A percentile compares a stretch with the other conserved stretches of the same genome.
phyloP scores from a whole-genome alignment of 2,329 filamentous ascomycete genomes.

The Aspergillus melleus region DNA sequence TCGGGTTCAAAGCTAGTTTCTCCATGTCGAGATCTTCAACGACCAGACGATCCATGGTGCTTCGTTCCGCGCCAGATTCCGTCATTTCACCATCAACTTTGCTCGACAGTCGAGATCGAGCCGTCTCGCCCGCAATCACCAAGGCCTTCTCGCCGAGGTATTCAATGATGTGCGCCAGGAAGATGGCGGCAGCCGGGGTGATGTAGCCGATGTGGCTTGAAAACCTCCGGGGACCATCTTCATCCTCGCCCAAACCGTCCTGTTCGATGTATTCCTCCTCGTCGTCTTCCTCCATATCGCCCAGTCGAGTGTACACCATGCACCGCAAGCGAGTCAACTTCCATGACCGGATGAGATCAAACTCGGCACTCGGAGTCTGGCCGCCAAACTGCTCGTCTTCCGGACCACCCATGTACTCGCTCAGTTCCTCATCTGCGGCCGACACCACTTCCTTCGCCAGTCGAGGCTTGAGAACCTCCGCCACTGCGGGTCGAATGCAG shows the following conservation, averaged over 20 bases:
- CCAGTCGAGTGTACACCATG: constrained; percentile 97
- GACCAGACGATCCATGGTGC: constrained; percentile 64
- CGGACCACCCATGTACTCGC: constrained; percentile 78
- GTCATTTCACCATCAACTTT: constrained; percentile 54
- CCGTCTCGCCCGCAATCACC: constrained; percentile 81
- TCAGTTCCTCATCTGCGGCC: constrained; percentile 81
- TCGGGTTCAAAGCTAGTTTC: constrained; percentile 84
- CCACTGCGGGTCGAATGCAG: constrained; percentile 76
- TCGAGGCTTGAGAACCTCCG: constrained; percentile 83
- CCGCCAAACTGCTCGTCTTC: constrained; percentile 71
- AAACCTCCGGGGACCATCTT: constrained; percentile 58
- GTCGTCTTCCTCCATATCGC: constrained; percentile 96
- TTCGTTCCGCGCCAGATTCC: constrained; percentile 41
- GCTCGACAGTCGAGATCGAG: constrained; percentile 49
- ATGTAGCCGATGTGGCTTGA: constrained; percentile 63
- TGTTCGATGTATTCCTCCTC: constrained; percentile 86
- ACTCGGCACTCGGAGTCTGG: constrained; percentile 58
- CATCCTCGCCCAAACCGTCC: constrained; percentile 66
- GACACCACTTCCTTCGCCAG: constrained; percentile 81
- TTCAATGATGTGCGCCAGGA: constrained; percentile 90
- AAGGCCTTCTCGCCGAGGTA: constrained; percentile 90
- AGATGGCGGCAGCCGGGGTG: constrained; percentile 90
- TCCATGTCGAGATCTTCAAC: constrained; percentile 92
- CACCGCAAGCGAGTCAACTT: constrained; percentile 88
- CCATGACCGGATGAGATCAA: constrained; percentile 92